A percentile compares a stretch with the other conserved stretches of the same genome.
phyloP scores from a whole-genome alignment of 495 filamentous ascomycete species.

The Podospora conica region DNA sequence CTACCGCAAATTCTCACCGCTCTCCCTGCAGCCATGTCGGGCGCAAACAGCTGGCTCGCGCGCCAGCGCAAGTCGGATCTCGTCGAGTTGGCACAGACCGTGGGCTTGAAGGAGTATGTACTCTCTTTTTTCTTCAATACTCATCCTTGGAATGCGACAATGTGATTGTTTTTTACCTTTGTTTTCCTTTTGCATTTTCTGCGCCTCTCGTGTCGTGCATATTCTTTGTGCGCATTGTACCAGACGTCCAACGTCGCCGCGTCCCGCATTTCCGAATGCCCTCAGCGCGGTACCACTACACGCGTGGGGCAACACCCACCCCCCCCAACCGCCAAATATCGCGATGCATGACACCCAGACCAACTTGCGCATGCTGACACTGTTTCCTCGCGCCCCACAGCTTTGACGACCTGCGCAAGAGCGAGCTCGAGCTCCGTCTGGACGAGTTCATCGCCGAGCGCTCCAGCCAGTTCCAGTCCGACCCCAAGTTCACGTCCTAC shows the following conservation, averaged over 20 bases:
- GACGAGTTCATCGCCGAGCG: slow-evolving; percentile 70
- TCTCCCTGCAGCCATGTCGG: slow-evolving; percentile 31
- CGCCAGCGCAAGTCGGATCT: slow-evolving; percentile 82
- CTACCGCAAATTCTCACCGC: not conserved
- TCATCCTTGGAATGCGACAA: not conserved
- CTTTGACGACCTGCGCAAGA: slow-evolving; percentile 65
- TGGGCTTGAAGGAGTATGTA: slow-evolving; percentile 67
- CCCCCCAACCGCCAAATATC: not conserved
- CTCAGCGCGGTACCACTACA: not conserved
- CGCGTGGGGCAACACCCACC: not conserved
- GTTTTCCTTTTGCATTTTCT: slow-evolving; percentile 13
- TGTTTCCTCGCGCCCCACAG: slow-evolving; percentile 35
- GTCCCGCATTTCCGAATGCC: not conserved
- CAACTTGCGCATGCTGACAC: not conserved
- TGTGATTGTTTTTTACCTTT: slow-evolving; percentile 13
- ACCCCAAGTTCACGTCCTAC: slow-evolving; percentile 65
- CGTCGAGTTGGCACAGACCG: slow-evolving; percentile 62
- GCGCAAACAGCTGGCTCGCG: slow-evolving; percentile 63
- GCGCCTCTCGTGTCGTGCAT: not conserved
- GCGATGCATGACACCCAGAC: not conserved
- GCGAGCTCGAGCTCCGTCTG: slow-evolving; percentile 71
- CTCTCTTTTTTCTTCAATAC: too few species aligned
- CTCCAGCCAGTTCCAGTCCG: slow-evolving; percentile 49
- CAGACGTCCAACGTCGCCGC: not conserved
- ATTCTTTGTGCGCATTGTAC: not conserved